Percentiles rank a stretch among this genome's conserved stretches.
These are phyloP conservation scores for Avena atlantica DNA, from an alignment of 176 grass and related monocot genomes.

Conservation along the genomic window DNA sequence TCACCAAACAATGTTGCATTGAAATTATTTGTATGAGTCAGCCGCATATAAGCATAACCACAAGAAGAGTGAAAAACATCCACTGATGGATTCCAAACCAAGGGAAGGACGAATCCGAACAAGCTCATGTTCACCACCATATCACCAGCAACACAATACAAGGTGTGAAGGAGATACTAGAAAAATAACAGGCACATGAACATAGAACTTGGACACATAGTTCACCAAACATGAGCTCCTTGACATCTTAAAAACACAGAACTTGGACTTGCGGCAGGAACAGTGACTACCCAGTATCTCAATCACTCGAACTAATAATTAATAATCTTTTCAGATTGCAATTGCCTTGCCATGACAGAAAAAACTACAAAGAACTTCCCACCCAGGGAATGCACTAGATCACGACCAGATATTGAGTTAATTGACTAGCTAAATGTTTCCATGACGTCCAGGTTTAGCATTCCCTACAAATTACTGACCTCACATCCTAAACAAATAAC, in stretches of 20 bases:
- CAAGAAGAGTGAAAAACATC: not conserved
- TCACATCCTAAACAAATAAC: not conserved
- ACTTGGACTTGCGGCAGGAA: not conserved
- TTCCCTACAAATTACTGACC: not conserved
- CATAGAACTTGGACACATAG: not conserved
- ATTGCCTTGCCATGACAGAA: not conserved
- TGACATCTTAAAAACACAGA: conserved; percentile 9
- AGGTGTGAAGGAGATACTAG: not conserved
- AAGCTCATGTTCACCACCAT: not conserved
- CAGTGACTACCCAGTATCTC: not conserved
- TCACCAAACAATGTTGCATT: conserved; percentile 3
- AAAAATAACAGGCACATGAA: conserved; percentile 12
- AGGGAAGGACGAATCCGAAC: not conserved
- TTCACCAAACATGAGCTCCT: not conserved
- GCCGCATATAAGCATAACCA: not conserved
- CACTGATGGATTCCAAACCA: not conserved
- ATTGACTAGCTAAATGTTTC: not conserved
- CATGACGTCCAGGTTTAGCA: not conserved
- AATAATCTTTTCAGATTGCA: not conserved
- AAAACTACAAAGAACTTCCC: not conserved
- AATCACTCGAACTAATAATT: not conserved
- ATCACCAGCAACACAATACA: not conserved
- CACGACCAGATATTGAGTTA: not conserved
- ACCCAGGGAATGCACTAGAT: conserved; percentile 17
- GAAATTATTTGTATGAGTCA: not conserved